Base-by-base conservation (phyloP, 2,329 filamentous ascomycete species). In the Fusarium dimerum region DNA sequence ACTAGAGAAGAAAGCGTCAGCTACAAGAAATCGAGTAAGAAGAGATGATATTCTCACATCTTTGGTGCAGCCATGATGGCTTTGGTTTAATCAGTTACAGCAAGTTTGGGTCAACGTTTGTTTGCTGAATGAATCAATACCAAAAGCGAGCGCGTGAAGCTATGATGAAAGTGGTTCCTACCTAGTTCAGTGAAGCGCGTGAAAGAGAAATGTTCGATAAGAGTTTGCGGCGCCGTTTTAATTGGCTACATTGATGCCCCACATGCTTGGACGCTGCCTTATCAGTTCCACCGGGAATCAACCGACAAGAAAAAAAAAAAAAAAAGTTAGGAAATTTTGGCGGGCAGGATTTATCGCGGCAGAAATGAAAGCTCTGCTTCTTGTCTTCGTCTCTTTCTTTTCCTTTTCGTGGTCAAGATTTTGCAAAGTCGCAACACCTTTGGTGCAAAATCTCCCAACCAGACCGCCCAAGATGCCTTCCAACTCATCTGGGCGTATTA, bases 401-500 rank as follows among this genome's bases (percentile, higher is more conserved):
- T 56, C 65, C 48, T 59, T 60, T 46, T 49, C 45, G 49, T 54
- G 55, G 48, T 36, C 43, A 45, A 57, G 49, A 57, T 51, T 55
- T 51, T 51, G 47, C 32, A 10, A 54, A 45, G 50, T 60, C 58
- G 46, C 52, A 62, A 57, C 50, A 53, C 48, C 50, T 47, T 54
- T 46, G 20, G 42, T 59, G 50, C 56, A 65, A 61, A 56, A 48
- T 51, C 55, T 57, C 56, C 44, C 51, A 57, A 63, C 54, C 65
- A 26, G 11, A 36, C 66, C 67, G 70, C 67, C 20, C 76, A 80
- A 73, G 56, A 87, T 87, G 84, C 79, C 82, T 64, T 76, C 79
- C 64, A 81, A 82, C 65, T 80, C 80, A 40, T 85, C 86, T 52
- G 85, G 86, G 60, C 83, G 84, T 68, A 87, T 89, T 67, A 76